Evolutionary conservation across 2,329 filamentous ascomycete genomes (phyloP).

Genomic region (Exophiala sp.): DNA sequence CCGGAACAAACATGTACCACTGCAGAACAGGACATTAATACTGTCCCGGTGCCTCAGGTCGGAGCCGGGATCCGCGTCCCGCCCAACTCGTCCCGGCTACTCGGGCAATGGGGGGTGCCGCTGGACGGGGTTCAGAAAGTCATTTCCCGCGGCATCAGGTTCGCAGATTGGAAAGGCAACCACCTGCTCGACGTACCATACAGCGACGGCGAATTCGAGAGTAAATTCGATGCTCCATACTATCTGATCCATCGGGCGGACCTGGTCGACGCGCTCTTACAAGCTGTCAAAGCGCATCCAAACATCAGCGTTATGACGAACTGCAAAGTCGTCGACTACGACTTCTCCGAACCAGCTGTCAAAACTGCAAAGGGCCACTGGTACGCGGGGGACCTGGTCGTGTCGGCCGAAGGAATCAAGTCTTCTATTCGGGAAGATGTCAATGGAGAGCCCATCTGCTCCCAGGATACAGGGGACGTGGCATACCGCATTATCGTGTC

Average conservation of each 20-base stretch:
- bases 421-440: slow-evolving; percentile 1
- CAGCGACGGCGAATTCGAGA: slow-evolving; percentile 20
- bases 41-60: too few species aligned
- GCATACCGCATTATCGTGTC: slow-evolving; percentile 51
- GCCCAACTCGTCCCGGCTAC: slow-evolving; percentile 34
- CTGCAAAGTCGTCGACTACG: slow-evolving; percentile 2
- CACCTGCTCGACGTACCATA: too few species aligned
- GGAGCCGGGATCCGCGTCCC: slow-evolving; percentile 41
- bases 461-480: slow-evolving; percentile 50
- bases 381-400: slow-evolving; percentile 50
- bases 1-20: too few species aligned
- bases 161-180: too few species aligned
- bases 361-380: slow-evolving; percentile 38
- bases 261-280: slow-evolving; percentile 30
- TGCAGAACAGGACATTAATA: too few species aligned
- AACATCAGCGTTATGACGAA: slow-evolving; percentile 1
- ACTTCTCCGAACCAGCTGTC: slow-evolving; percentile 34
- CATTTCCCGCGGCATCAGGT: too few species aligned
- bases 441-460: slow-evolving; percentile 34
- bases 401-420: slow-evolving; percentile 51
- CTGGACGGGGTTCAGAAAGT: too few species aligned
- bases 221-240: slow-evolving; percentile 23
- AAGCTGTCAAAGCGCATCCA: slow-evolving; percentile 27
- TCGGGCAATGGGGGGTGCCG: slow-evolving; percentile 34
- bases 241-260: slow-evolving; percentile 35